These are phyloP conservation scores for Raphanus sativus DNA, from an alignment of 345 rosid species.

Conservation along the genomic window DNA sequence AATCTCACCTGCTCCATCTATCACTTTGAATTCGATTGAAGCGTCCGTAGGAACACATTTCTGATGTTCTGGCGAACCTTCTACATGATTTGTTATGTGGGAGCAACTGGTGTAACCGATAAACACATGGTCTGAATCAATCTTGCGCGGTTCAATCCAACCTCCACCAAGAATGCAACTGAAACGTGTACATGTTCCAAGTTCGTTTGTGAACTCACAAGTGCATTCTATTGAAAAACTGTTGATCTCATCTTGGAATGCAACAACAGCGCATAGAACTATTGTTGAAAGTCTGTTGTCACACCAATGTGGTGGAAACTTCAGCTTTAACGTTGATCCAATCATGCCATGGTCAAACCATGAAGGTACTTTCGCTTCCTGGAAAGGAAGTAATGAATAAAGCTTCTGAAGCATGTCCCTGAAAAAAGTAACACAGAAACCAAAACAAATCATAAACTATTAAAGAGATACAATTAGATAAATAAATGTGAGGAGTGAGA, in stretches of 20 bases:
- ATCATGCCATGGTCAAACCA: background rate
- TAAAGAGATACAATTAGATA: background rate
- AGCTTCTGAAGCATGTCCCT: background rate
- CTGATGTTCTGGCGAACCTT: background rate
- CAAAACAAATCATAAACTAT: background rate
- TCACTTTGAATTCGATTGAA: slow-evolving; percentile 14
- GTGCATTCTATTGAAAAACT: slow-evolving; percentile 20
- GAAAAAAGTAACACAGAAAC: background rate
- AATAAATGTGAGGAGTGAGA: background rate
- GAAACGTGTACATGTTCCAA: background rate
- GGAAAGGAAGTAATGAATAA: background rate
- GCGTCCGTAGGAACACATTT: slow-evolving; percentile 28
- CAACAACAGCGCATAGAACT: background rate
- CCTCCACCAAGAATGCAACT: slow-evolving; percentile 21
- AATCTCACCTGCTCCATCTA: slow-evolving; percentile 26
- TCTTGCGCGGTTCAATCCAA: slow-evolving; percentile 22
- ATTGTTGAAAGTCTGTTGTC: background rate
- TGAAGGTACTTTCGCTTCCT: background rate
- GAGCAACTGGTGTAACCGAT: slow-evolving; percentile 24
- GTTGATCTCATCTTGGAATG: background rate
- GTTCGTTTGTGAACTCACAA: slow-evolving; percentile 18
- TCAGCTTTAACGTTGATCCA: background rate
- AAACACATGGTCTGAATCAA: slow-evolving; percentile 33
- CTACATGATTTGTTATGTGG: slow-evolving; percentile 7
- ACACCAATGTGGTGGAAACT: background rate